Evolutionary conservation across 495 filamentous ascomycete genomes (phyloP).

Genomic region (Lasiosphaeriaceae sp.): DNA sequence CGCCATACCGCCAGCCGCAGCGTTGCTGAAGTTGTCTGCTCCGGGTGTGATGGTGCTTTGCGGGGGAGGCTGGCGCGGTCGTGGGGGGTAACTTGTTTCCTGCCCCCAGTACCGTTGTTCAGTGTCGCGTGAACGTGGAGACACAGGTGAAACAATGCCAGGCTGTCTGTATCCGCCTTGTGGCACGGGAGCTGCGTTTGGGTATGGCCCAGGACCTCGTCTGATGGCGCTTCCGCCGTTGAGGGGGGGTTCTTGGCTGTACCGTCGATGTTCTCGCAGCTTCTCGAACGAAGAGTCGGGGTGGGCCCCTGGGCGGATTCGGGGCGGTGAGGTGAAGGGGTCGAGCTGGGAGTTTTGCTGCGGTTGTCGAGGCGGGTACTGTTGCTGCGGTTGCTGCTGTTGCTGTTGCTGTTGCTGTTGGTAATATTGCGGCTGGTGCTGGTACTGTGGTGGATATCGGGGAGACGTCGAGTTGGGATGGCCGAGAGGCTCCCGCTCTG

Average conservation of each 20-base stretch:
- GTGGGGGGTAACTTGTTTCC: conserved; percentile 19
- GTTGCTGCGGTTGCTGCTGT: conserved; percentile 17
- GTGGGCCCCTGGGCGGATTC: conserved; percentile 33
- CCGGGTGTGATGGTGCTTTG: conserved; percentile 64
- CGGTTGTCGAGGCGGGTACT: conserved; percentile 12
- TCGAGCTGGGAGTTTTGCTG: conserved; percentile 26
- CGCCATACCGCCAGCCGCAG: conserved; percentile 69
- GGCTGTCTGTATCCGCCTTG: conserved; percentile 8
- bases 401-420: conserved; percentile 18
- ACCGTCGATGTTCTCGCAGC: conserved; percentile 35
- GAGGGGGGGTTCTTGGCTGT: conserved; percentile 27
- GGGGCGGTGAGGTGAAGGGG: conserved; percentile 21
- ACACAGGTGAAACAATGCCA: conserved; percentile 18
- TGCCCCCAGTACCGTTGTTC: conserved; percentile 28
- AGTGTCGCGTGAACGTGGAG: conserved; percentile 19
- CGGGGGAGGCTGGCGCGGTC: conserved; percentile 26
- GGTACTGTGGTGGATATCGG: not conserved
- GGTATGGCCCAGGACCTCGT: conserved; percentile 13
- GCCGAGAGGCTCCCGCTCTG: conserved; percentile 37
- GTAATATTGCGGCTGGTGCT: conserved; percentile 11
- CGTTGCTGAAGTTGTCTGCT: conserved; percentile 68
- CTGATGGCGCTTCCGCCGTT: conserved; percentile 8
- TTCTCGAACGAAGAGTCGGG: conserved; percentile 41
- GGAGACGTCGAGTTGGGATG: conserved; percentile 9
- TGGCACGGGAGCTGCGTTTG: conserved; percentile 4